Evolutionary conservation across 768 basidiomycete species (phyloP).

Genomic region (Tremella yokohamensis): DNA sequence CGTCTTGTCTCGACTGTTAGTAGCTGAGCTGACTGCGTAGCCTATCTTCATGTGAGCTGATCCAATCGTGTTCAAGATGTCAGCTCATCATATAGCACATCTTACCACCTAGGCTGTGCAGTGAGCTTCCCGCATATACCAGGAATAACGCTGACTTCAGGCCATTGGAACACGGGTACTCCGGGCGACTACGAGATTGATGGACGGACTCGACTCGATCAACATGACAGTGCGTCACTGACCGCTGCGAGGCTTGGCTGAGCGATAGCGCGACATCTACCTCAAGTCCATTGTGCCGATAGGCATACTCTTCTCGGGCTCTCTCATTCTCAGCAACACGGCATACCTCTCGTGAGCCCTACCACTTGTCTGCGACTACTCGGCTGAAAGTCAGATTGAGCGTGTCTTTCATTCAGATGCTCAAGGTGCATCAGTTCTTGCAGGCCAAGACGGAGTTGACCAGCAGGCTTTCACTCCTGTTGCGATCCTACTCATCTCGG

Average conservation of each 20-base stretch:
- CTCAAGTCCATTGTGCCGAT: slow-evolving; percentile 86
- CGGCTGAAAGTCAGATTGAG: slow-evolving; percentile 58
- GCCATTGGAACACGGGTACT: slow-evolving; percentile 47
- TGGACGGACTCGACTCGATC: slow-evolving; percentile 47
- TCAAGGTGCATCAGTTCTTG: slow-evolving; percentile 61
- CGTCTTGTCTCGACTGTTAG: slow-evolving; percentile 63
- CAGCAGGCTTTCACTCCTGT: slow-evolving; percentile 66
- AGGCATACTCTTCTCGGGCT: slow-evolving; percentile 87
- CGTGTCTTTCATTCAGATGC: slow-evolving; percentile 51
- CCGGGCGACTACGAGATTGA: slow-evolving; percentile 41
- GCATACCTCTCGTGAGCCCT: slow-evolving; percentile 59
- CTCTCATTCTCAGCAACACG: slow-evolving; percentile 83
- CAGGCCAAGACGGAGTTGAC: slow-evolving; percentile 2
- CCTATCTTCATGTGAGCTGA: slow-evolving; percentile 44
- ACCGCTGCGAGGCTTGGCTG: neutral
- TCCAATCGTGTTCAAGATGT: neutral
- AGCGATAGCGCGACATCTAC: slow-evolving; percentile 54
- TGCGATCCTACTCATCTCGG: slow-evolving; percentile 43
- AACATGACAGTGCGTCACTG: slow-evolving; percentile 43
- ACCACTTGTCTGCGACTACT: neutral
- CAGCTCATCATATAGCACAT: slow-evolving; percentile 27
- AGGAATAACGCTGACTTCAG: slow-evolving; percentile 16
- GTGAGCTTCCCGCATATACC: slow-evolving; percentile 18
- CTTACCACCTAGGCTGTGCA: slow-evolving; percentile 47
- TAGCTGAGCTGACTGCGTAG: slow-evolving; percentile 44